These are phyloP conservation scores for Hymenotorrendiella dingleyae DNA, from an alignment of 2,329 filamentous ascomycete genomes.

Conservation along the genomic window DNA sequence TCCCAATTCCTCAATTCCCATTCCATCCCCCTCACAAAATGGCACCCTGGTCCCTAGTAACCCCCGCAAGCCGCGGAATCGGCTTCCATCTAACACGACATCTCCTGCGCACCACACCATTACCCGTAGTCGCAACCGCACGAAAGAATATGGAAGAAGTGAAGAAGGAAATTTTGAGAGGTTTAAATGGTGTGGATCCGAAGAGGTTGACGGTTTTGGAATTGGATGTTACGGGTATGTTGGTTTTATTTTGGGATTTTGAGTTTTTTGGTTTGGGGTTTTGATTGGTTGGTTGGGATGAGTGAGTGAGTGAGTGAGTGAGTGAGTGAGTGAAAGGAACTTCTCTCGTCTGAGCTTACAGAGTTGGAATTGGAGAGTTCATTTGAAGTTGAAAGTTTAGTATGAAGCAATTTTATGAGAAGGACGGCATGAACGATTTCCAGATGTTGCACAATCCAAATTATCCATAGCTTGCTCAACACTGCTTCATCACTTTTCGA, in stretches of 20 bases:
- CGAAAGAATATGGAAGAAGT: conserved; percentile 45
- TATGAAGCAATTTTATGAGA: no score
- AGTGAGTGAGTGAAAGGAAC: no score
- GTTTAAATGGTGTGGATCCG: conserved; percentile 38
- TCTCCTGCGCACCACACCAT: conserved; percentile 48
- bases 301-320: no score
- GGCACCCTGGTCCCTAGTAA: conserved; percentile 37
- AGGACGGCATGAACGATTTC: no score
- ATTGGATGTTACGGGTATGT: conserved; percentile 51
- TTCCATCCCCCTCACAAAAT: conserved; percentile 11
- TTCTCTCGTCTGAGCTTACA: no score
- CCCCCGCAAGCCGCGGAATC: conserved; percentile 57
- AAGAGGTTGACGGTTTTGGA: conserved; percentile 44
- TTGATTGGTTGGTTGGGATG: no score
- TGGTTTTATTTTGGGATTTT: no score
- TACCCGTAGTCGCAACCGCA: conserved; percentile 56
- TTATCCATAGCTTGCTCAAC: no score
- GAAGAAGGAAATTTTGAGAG: conserved; percentile 43
- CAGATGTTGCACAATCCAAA: no score
- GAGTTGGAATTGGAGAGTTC: no score
- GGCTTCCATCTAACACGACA: conserved; percentile 55
- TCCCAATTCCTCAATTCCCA: neutral
- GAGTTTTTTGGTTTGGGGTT: no score
- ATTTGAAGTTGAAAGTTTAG: no score
- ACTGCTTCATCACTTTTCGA: neutral